Conservation (phyloP, 805 yeast species). For the Saccharomyces paradoxus region DNA sequence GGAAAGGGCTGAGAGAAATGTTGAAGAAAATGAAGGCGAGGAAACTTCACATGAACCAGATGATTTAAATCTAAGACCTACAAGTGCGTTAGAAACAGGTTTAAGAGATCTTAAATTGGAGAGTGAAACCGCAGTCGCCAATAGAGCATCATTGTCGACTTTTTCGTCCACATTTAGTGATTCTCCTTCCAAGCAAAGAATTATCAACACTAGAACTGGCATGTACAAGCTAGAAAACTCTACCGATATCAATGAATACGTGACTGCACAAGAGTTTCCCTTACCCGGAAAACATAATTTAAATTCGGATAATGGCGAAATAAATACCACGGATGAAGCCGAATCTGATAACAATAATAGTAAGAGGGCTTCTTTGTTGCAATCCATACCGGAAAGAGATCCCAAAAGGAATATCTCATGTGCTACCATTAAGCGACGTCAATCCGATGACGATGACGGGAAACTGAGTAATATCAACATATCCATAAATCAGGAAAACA, state of each 20-base stretch:
- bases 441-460: background rate
- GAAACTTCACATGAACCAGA: background rate
- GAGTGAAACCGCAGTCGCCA: background rate
- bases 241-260: constrained; percentile 20
- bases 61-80: constrained; percentile 14
- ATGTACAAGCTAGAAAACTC: constrained; percentile 23
- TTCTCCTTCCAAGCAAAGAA: constrained; percentile 16
- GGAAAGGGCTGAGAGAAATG: constrained; percentile 5
- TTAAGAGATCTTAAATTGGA: constrained; percentile 12
- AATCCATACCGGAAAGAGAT: background rate
- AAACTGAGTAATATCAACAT: background rate
- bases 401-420: background rate
- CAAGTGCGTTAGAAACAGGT: constrained; percentile 16
- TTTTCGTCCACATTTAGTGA: constrained; percentile 22
- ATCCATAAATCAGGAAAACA: background rate
- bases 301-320: background rate
- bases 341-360: background rate
- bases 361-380: background rate
- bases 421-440: background rate
- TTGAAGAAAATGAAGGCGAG: background rate
- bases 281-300: background rate
- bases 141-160: constrained; percentile 17
- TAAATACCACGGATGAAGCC: background rate
- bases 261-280: constrained; percentile 26
- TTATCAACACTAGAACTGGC: constrained; percentile 18